Evolutionary conservation across 163 green algal species (phyloP).

Genomic region (Chlorella variabilis): DNA sequence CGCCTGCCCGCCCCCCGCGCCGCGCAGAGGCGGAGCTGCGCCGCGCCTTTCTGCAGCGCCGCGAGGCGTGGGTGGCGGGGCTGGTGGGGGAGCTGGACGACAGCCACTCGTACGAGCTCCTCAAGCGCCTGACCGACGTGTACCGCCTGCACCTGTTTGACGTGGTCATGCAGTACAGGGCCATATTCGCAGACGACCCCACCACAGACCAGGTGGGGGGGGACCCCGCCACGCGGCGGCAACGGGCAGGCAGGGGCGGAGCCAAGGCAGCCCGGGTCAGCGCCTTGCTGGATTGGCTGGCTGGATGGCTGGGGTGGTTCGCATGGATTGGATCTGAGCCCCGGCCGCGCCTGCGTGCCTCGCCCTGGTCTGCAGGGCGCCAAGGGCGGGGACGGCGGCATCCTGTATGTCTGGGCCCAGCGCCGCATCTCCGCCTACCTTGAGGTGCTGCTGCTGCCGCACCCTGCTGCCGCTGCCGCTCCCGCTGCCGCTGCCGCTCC

Average conservation of each 20-base stretch:
- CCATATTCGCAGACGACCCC: slow-evolving; percentile 88
- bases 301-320: neutral
- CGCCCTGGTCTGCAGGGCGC: slow-evolving; percentile 7
- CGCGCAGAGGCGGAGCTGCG: slow-evolving; percentile 71
- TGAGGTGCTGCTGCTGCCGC: slow-evolving; percentile 32
- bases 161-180: slow-evolving; percentile 97
- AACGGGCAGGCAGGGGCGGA: neutral
- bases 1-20: no score
- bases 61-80: slow-evolving; percentile 77
- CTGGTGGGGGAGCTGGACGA: slow-evolving; percentile 72
- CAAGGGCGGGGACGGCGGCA: slow-evolving; percentile 54
- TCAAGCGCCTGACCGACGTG: slow-evolving; percentile 91
- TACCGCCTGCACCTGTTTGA: slow-evolving; percentile 97
- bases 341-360: neutral
- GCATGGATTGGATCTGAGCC: no score
- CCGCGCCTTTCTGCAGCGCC: slow-evolving; percentile 80
- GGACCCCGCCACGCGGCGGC: no score
- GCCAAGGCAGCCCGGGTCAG: neutral
- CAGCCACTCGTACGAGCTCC: slow-evolving; percentile 81
- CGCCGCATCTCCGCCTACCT: slow-evolving; percentile 78
- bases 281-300: neutral
- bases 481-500: no score
- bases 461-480: slow-evolving; percentile 29
- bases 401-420: slow-evolving; percentile 87
- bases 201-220: neutral